Percentiles rank a stretch among this genome's conserved stretches.
phyloP scores from a whole-genome alignment of 345 rosid species.

The Combretum micranthum region DNA sequence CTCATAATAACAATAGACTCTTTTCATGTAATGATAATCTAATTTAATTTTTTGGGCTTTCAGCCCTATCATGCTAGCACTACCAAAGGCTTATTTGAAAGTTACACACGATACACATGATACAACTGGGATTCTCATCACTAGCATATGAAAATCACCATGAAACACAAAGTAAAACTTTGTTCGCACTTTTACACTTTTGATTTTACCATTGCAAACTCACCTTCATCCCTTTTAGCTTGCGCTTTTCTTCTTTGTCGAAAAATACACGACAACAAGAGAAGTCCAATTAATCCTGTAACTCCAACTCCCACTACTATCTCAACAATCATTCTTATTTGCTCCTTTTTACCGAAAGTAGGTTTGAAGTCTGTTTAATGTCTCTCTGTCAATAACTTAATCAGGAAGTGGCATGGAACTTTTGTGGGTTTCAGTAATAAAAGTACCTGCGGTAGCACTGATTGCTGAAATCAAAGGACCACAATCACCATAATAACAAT shows the following conservation, averaged over 20 bases:
- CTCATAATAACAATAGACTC: no score
- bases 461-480: conserved; percentile 49
- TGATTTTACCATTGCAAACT: background rate
- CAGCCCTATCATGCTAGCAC: no score
- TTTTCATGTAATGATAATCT: no score
- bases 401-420: background rate
- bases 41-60: no score
- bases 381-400: conserved; percentile 9
- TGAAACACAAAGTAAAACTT: no score
- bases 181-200: no score
- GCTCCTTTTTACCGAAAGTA: conserved; percentile 38
- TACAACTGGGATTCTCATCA: no score
- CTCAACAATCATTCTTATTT: conserved; percentile 47
- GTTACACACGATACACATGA: no score
- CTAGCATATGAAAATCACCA: no score
- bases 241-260: conserved; percentile 28
- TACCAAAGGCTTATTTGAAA: no score
- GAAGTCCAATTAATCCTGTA: conserved; percentile 22
- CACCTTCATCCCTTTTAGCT: conserved; percentile 56
- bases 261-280: conserved; percentile 25
- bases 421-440: background rate
- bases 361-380: conserved; percentile 56
- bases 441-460: conserved; percentile 52
- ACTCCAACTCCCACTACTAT: conserved; percentile 41
- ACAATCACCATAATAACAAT: conserved; percentile 25